Evolutionary conservation across 305 asterid genomes (phyloP).

Genomic region (Fraxinus nigra): DNA sequence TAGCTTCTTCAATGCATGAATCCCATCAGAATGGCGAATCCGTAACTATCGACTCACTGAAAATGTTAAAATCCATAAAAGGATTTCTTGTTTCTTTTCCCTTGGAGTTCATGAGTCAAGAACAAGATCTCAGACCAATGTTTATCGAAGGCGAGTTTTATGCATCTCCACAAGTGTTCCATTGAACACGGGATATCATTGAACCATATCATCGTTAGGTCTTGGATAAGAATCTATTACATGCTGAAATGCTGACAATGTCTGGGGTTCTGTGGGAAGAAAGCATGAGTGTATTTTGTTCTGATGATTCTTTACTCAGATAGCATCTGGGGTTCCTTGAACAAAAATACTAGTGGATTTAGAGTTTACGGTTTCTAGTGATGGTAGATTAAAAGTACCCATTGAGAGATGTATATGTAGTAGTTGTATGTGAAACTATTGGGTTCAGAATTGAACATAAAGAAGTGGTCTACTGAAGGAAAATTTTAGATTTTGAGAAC

Average conservation of each 20-base stretch:
- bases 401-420: slow-evolving; percentile 1
- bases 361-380: neutral
- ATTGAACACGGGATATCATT: slow-evolving; percentile 33
- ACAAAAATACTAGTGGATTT: neutral
- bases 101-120: slow-evolving; percentile 72
- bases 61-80: slow-evolving; percentile 49
- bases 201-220: neutral
- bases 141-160: slow-evolving; percentile 88
- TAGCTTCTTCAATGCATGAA: slow-evolving; percentile 68
- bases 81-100: slow-evolving; percentile 89
- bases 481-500: slow-evolving; percentile 4
- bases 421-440: neutral
- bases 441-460: neutral
- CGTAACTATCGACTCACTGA: slow-evolving; percentile 37
- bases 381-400: neutral
- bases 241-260: neutral
- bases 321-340: neutral
- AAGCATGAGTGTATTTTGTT: neutral
- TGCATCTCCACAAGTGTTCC: slow-evolving; percentile 78
- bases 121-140: slow-evolving; percentile 85
- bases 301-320: neutral
- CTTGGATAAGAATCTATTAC: neutral
- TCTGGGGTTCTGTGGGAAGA: neutral
- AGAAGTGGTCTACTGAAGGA: slow-evolving; percentile 7
- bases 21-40: slow-evolving; percentile 38